These are phyloP conservation scores for Claviceps spartinae DNA, from an alignment of 2,329 filamentous ascomycete species.

Conservation along the genomic window DNA sequence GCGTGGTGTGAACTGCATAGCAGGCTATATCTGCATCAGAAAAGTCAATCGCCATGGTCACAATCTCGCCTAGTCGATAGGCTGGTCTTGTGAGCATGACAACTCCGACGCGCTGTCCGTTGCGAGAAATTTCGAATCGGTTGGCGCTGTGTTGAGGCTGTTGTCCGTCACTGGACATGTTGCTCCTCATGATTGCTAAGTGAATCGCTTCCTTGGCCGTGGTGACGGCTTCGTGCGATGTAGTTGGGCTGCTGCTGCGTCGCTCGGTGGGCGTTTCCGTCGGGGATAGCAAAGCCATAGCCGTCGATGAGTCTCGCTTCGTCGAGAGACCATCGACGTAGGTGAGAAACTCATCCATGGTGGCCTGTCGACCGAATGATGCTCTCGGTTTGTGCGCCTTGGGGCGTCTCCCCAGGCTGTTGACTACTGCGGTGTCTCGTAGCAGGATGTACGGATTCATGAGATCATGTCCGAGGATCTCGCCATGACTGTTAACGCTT, in stretches of 20 bases:
- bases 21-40: slow-evolving; percentile 62
- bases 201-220: slow-evolving; percentile 79
- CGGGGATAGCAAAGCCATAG: slow-evolving; percentile 56
- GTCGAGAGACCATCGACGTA: slow-evolving; percentile 67
- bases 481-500: slow-evolving; percentile 78
- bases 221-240: slow-evolving; percentile 39
- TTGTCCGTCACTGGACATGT: slow-evolving; percentile 50
- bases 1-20: slow-evolving; percentile 69
- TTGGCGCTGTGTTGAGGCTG: slow-evolving; percentile 54
- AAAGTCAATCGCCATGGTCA: slow-evolving; percentile 78
- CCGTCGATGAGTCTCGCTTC: slow-evolving; percentile 38
- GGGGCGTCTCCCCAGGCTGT: slow-evolving; percentile 22
- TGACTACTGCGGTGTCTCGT: slow-evolving; percentile 63
- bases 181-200: slow-evolving; percentile 75
- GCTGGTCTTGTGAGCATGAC: slow-evolving; percentile 79
- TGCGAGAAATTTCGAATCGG: slow-evolving; percentile 86
- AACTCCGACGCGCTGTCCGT: slow-evolving; percentile 81
- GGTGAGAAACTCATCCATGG: slow-evolving; percentile 53
- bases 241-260: slow-evolving; percentile 25
- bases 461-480: slow-evolving; percentile 82
- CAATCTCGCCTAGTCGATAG: slow-evolving; percentile 77
- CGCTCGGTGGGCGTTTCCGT: slow-evolving; percentile 45
- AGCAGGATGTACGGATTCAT: slow-evolving; percentile 89
- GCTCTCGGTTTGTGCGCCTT: slow-evolving; percentile 16
- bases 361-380: slow-evolving; percentile 20